Percentiles rank a stretch among this genome's conserved stretches.
Conservation (phyloP, 352 stramenopile genomes). For the Aphanomyces cochlioides region DNA sequence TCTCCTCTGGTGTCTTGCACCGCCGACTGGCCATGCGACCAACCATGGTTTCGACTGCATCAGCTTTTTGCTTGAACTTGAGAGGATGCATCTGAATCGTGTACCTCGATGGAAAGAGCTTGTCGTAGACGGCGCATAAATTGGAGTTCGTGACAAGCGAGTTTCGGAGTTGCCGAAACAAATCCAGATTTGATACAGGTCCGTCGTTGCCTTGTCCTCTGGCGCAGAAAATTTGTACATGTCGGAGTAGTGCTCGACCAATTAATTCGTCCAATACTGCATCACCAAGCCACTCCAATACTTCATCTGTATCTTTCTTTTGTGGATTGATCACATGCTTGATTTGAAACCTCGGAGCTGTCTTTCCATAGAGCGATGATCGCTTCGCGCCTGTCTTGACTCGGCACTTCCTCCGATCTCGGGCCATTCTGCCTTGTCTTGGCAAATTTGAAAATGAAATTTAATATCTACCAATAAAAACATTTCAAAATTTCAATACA, state of each 20-base stretch:
- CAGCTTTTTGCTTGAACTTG: conserved; percentile 60
- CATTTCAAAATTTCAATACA: too few species aligned
- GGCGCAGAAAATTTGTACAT: conserved; percentile 43
- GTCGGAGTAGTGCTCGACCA: conserved; percentile 54
- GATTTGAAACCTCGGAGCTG: too few species aligned
- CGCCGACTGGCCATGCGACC: conserved; percentile 29
- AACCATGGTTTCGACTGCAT: conserved; percentile 62
- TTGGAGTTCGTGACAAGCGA: conserved; percentile 69
- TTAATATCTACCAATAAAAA: too few species aligned
- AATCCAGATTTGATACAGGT: conserved; percentile 47
- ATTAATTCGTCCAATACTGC: conserved; percentile 70
- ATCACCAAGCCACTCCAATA: conserved; percentile 76
- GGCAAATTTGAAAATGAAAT: too few species aligned
- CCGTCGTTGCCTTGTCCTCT: not conserved
- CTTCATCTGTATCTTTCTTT: conserved; percentile 35
- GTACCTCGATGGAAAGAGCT: conserved; percentile 35
- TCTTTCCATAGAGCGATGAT: not conserved
- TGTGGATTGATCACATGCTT: too few species aligned
- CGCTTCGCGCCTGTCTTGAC: not conserved
- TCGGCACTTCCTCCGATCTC: too few species aligned
- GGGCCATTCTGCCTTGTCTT: too few species aligned
- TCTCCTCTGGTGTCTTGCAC: not conserved
- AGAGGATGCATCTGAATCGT: conserved; percentile 12
- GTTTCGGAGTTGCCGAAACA: conserved; percentile 64
- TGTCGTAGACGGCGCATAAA: conserved; percentile 57